A percentile compares a stretch with the other conserved stretches of the same genome.
These are phyloP conservation scores for Solanum chilense DNA, from an alignment of 257 asterid genomes.

Conservation along the genomic window DNA sequence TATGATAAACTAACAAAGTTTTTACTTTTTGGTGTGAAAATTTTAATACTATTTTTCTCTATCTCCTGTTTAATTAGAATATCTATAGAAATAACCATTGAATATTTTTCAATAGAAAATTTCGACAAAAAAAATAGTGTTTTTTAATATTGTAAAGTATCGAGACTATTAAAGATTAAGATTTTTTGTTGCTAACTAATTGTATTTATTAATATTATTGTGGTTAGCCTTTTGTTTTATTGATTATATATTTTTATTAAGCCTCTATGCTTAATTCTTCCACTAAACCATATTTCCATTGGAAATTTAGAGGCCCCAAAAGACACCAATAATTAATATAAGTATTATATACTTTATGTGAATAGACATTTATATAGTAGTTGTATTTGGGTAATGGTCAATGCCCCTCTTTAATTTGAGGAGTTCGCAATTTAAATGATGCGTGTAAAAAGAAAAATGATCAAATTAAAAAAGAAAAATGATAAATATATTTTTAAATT, in stretches of 20 bases:
- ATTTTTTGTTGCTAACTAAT: neutral
- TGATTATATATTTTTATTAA: neutral
- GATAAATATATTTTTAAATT: no score
- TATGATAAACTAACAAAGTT: neutral
- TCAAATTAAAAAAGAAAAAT: no score
- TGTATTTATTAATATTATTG: no score
- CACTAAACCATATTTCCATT: neutral
- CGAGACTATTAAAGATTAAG: neutral
- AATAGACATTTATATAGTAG: no score
- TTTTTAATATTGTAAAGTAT: neutral
- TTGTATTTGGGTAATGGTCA: neutral
- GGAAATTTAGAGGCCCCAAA: neutral
- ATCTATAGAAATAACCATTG: neutral
- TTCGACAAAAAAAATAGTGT: neutral
- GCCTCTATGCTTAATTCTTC: neutral
- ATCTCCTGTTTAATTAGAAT: neutral
- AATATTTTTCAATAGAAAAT: neutral
- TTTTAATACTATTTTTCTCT: neutral
- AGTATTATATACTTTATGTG: neutral
- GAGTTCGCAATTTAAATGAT: neutral
- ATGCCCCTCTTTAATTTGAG: neutral
- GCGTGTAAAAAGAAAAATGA: no score
- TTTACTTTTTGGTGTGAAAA: neutral
- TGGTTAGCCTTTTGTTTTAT: neutral
- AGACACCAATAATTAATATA: neutral